Evolutionary conservation across 495 filamentous ascomycete genomes (phyloP).

Genomic region (Daldinia loculata): DNA sequence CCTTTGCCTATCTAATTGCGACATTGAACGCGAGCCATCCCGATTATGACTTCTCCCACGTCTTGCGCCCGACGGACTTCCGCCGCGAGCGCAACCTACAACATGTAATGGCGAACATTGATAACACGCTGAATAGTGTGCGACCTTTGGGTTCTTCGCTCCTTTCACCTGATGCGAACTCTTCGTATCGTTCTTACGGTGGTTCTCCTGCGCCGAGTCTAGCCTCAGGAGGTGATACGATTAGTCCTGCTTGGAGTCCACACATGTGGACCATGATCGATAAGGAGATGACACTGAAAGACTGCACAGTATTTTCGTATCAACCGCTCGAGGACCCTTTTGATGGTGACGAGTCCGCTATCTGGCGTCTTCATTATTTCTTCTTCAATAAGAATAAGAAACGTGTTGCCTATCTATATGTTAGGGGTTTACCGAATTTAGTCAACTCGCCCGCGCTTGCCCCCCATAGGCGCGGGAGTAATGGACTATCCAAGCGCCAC

Average conservation of each 20-base stretch:
- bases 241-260: slow-evolving; percentile 74
- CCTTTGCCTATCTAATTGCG: slow-evolving; percentile 94
- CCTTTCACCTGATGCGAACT: slow-evolving; percentile 34
- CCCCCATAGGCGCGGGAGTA: slow-evolving; percentile 40
- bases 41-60: slow-evolving; percentile 96
- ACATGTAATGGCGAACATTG: slow-evolving; percentile 81
- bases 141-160: slow-evolving; percentile 63
- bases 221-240: slow-evolving; percentile 38
- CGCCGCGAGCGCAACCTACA: slow-evolving; percentile 76
- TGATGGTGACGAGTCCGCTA: slow-evolving; percentile 86
- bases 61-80: slow-evolving; percentile 88
- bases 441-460: slow-evolving; percentile 70
- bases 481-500: slow-evolving; percentile 51
- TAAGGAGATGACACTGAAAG: slow-evolving; percentile 86
- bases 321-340: slow-evolving; percentile 84
- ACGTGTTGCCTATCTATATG: slow-evolving; percentile 92
- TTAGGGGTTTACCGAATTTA: slow-evolving; percentile 83
- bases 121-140: slow-evolving; percentile 84
- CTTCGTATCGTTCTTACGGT: slow-evolving; percentile 38
- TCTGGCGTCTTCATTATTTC: slow-evolving; percentile 96
- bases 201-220: slow-evolving; percentile 44
- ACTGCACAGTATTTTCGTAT: slow-evolving; percentile 88
- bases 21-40: slow-evolving; percentile 97
- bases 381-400: slow-evolving; percentile 95
- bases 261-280: slow-evolving; percentile 90